Conservation (phyloP, 1,284 basidiomycete species). For the Singerocomus rubriflavus region DNA sequence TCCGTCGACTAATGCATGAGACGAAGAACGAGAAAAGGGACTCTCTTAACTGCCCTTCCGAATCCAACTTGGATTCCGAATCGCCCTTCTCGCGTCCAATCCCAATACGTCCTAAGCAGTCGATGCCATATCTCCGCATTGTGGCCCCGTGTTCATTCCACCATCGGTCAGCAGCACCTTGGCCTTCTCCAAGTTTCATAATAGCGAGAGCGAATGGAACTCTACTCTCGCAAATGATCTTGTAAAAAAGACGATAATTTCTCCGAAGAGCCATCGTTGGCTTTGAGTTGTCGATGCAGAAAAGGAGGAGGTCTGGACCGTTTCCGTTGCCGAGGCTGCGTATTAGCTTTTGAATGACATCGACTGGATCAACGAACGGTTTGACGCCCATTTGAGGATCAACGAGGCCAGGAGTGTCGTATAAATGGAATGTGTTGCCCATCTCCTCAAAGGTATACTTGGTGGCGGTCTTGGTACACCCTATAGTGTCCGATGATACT, state of each 20-base stretch:
- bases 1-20: conserved; percentile 14
- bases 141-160: conserved; percentile 27
- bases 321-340: conserved; percentile 23
- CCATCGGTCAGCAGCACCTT: conserved; percentile 31
- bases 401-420: conserved; percentile 42
- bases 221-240: conserved; percentile 25
- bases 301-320: conserved; percentile 37
- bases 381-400: conserved; percentile 32
- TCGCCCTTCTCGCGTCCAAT: conserved; percentile 16
- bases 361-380: conserved; percentile 31
- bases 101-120: conserved; percentile 33
- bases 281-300: conserved; percentile 35
- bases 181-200: conserved; percentile 25
- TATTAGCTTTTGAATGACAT: conserved; percentile 31
- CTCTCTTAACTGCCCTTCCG: conserved; percentile 10
- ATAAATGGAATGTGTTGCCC: conserved; percentile 25
- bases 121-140: conserved; percentile 31
- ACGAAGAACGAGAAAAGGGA: conserved; percentile 21
- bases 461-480: conserved; percentile 17
- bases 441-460: conserved; percentile 19
- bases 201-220: conserved; percentile 26
- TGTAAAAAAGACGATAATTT: conserved; percentile 28
- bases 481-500: conserved; percentile 23
- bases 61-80: not conserved
- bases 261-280: conserved; percentile 29